Base-by-base conservation (phyloP, 1,139 yeast genomes). In the Hyphopichia wangnamkhiaoensis region DNA sequence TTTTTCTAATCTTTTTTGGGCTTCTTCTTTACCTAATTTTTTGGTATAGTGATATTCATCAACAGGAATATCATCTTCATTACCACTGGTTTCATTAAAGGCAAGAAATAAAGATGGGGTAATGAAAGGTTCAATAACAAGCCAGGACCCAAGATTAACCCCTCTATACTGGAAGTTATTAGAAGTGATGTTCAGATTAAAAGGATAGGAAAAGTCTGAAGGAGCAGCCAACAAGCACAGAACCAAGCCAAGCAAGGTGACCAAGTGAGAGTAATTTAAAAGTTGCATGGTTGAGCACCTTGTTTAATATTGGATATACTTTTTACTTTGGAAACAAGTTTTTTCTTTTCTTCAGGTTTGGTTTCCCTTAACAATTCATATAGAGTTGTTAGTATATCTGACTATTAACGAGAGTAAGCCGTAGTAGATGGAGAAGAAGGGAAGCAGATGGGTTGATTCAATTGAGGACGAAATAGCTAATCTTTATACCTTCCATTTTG, bases 121-220 rank as follows among this genome's bases (percentile, higher is more conserved):
- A 16, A 59, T 59, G 59, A 59, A 59, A 0, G 63, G 63, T 39
- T 59, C 63, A 34, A 26, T 46, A 2, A 59, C 58, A 12, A 59
- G 44, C 63, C 63, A 59, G 3, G 63, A 63, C 7, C 64, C 64
- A 30, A 59, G 42, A 39, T 53, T 54, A 9, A 59, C 63, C 1
- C 63, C 63, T 31, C 46, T n/a, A 12, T 34, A 27, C 9, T 34
- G 37, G 20, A 34, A 34, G 16, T n/a, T 27, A 14, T 33, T 17
- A 12, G 35, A 33, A 21, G 35, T 33, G 13, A n/a, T n/a, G 5
- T 25, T 7, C 2, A 23, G n/a, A 30, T 23, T 30, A 18, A 30
- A 19, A 12, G 33, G 33, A 30, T 18, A 18, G n/a, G 33, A 30
- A 16, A n/a, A 19, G n/a, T 19, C 16, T 5, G 33, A 7, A 30